A percentile compares a stretch with the other conserved stretches of the same genome.
These are phyloP conservation scores for Clarkia xantiana DNA, from an alignment of 345 rosid species.

Conservation along the genomic window DNA sequence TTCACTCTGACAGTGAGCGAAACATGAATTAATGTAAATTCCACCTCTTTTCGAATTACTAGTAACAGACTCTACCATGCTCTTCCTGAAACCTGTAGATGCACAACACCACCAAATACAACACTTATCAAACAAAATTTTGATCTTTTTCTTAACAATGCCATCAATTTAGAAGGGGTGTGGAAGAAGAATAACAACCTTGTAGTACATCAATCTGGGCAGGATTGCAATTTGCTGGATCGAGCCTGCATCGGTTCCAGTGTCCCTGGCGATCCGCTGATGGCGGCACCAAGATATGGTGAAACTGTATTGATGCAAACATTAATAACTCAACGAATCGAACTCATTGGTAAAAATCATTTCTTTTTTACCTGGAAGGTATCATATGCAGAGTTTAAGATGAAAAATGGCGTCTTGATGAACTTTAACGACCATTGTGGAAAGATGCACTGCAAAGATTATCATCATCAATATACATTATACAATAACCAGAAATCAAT, in stretches of 20 bases:
- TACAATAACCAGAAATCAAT: too few species aligned
- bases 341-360: too few species aligned
- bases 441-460: constrained; percentile 83
- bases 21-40: constrained; percentile 83
- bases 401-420: constrained; percentile 59
- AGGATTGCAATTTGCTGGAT: constrained; percentile 38
- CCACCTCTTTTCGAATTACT: constrained; percentile 38
- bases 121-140: too few species aligned
- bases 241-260: constrained; percentile 64
- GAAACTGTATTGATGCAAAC: constrained; percentile 33
- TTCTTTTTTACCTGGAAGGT: constrained; percentile 48
- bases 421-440: constrained; percentile 62
- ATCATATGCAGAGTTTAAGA: constrained; percentile 87
- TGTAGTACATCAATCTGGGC: constrained; percentile 45
- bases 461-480: background rate
- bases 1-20: constrained; percentile 96
- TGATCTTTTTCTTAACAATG: too few species aligned
- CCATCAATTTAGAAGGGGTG: background rate
- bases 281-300: constrained; percentile 74
- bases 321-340: too few species aligned
- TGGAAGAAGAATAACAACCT: constrained; percentile 24
- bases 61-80: constrained; percentile 46
- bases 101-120: background rate
- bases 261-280: constrained; percentile 50
- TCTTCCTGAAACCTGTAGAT: constrained; percentile 51